phyloP scores from a whole-genome alignment of 2,329 filamentous ascomycete species.

The Penicillium sp. region DNA sequence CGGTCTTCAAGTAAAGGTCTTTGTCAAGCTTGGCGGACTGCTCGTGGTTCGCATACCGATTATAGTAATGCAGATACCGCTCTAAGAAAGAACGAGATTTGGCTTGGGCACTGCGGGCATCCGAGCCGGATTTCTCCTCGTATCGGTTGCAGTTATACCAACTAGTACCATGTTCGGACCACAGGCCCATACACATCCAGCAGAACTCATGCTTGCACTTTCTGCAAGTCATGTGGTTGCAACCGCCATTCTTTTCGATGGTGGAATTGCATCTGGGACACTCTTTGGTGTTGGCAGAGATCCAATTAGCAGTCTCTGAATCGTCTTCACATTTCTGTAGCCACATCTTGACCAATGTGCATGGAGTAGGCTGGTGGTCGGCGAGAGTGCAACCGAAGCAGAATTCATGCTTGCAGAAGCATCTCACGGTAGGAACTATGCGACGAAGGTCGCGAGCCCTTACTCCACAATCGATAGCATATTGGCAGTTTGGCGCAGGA shows the following conservation, averaged over 20 bases:
- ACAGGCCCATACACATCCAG: slow-evolving; percentile 99
- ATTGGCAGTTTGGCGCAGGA: slow-evolving; percentile 94
- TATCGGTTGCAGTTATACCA: slow-evolving; percentile 99
- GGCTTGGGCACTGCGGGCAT: slow-evolving; percentile 89
- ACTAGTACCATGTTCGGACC: slow-evolving; percentile 97
- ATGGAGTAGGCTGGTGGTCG: slow-evolving; percentile 93
- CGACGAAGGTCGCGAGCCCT: slow-evolving; percentile 84
- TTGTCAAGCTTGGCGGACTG: slow-evolving; percentile 96
- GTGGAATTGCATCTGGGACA: slow-evolving; percentile 95
- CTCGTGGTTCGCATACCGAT: slow-evolving; percentile 97
- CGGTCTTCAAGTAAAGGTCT: slow-evolving; percentile 92
- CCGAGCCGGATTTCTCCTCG: slow-evolving; percentile 90
- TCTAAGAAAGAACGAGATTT: slow-evolving; percentile 87
- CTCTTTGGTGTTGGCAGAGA: slow-evolving; percentile 97
- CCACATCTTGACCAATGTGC: slow-evolving; percentile 89
- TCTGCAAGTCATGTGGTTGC: slow-evolving; percentile 96
- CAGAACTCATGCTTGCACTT: slow-evolving; percentile 98
- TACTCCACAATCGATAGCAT: slow-evolving; percentile 83
- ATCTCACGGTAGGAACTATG: slow-evolving; percentile 87
- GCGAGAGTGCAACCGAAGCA: slow-evolving; percentile 90
- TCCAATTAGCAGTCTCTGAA: slow-evolving; percentile 98
- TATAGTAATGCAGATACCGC: slow-evolving; percentile 98
- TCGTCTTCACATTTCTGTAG: slow-evolving; percentile 98
- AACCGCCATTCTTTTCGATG: slow-evolving; percentile 98
- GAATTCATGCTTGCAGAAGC: slow-evolving; percentile 80